Base-by-base conservation (phyloP, 2,329 filamentous ascomycete genomes). In the Penicillium sp. region DNA sequence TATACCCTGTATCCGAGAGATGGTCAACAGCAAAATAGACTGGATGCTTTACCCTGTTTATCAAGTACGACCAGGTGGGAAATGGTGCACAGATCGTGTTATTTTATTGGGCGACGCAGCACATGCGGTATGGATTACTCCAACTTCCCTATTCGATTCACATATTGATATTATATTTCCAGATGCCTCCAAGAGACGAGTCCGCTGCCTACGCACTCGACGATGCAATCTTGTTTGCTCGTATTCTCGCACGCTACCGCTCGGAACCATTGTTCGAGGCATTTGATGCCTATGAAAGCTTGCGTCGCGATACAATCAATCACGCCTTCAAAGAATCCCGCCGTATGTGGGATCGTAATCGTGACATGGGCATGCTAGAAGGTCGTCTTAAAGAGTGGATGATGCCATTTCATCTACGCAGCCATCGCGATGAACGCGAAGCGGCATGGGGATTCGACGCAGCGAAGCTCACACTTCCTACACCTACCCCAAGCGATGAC, bases 121-220 rank as follows among this genome's bases (percentile, higher is more conserved):
- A 4, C 77, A 80, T 56, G 77, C 77, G 31, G 76, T 78, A 70
- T 46, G 74, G 19, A 24, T 26, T 29, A 10, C 16, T 13, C 5
- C 14, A 28, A 21, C n/a, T 14, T 3, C 14, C 37, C 5, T 16
- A 18, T 26, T 34, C 13, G 11, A 8, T 44, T 21, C 34, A 29
- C 31, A 44, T 47, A 54, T 56, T 59, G 26, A 65, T 47, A 42
- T n/a, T 36, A 2, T 4, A 2, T 28, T 19, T 10, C 37, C 16
- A 78, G 76, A 79, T 79, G 77, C 77, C 77, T 1, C 77, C 77
- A 0, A 72, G 74, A 19, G 77, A 77, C 40, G 77, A 79, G 63
- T 77, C 74, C 5, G 75, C 75, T 7, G 72, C 75, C 1, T 74
- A 76, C 47, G 76, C 75, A 1, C 66, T 79, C 5, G 77, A 79